Evolutionary conservation across 2,329 filamentous ascomycete species (phyloP), one percentile per base, ranked within the genome.

Genomic region (Colletotrichum magnum): DNA sequence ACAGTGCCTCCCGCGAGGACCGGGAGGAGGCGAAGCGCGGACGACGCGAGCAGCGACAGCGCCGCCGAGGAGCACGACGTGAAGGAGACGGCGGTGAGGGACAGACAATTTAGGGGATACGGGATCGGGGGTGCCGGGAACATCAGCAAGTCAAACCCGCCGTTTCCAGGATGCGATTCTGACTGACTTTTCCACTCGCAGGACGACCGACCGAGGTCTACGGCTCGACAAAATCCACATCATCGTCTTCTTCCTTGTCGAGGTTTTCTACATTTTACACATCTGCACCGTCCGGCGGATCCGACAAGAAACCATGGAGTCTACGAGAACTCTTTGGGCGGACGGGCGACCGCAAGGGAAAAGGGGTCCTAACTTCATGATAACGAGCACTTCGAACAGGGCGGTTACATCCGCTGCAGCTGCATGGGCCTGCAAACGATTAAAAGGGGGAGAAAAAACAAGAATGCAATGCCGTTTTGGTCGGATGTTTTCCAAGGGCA

Each of bases 121-220:
- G 80, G 80, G 16, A 82, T 82, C 45, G 81, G 81, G 3, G 80
- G 80, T 2, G 77, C 76, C 15, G 79, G 80, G 0, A 82, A 83
- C 64, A 82, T 82, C 15, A 75, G 80, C 81, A 64, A 72, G 79
- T 78, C 41, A 16, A 21, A 53, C 4, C 24, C 48, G 48, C 21
- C 10, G 32, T 10, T 12, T 10, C 7, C 7, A 36, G 7, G 32
- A 7, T n/a, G 3, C 16, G 21, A 4, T 24, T 16, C 39, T 51
- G 28, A 58, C n/a, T 13, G 47, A 47, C 24, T n/a, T 13, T 50
- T 10, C 28, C 16, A 26, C 43, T 18, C 52, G 0, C n/a, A 75
- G 74, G 74, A 10, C 73, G 75, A 7, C 71, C 73, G 12, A 75
- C 72, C 10, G 75, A 76, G 32, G 72, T 74, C 16, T 74, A 75